These are phyloP conservation scores for Lachnellula occidentalis DNA, from an alignment of 2,329 filamentous ascomycete species.

Conservation along the genomic window DNA sequence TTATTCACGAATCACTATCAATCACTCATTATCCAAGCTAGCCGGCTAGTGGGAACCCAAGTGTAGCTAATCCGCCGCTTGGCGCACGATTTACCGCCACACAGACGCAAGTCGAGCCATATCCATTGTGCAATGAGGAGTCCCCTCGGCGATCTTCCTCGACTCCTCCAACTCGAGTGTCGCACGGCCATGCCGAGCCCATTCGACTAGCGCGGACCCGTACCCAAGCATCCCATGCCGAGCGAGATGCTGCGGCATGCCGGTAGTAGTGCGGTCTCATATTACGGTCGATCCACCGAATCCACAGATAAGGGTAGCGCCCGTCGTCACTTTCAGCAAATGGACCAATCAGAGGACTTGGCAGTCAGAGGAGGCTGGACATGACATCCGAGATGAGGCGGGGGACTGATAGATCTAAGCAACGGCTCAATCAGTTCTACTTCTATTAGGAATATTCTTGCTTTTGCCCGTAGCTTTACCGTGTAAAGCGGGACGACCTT, in stretches of 20 bases:
- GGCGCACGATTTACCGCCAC: conserved; percentile 1
- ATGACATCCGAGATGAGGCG: too few species aligned
- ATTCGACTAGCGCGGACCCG: neutral
- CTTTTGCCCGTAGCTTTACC: too few species aligned
- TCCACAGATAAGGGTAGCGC: conserved; percentile 22
- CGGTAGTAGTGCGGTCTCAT: conserved; percentile 8
- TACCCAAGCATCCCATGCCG: too few species aligned
- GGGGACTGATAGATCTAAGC: too few species aligned
- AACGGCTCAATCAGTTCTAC: too few species aligned
- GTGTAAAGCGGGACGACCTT: too few species aligned
- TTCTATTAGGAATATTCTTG: too few species aligned
- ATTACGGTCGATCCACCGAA: conserved; percentile 4
- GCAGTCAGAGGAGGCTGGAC: neutral
- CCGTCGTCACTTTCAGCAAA: conserved; percentile 4
- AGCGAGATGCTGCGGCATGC: too few species aligned
- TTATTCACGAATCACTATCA: neutral
- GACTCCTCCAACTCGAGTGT: too few species aligned
- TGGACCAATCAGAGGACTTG: conserved; percentile 3
- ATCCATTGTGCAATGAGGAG: too few species aligned
- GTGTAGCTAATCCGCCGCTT: neutral
- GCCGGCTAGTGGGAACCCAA: conserved; percentile 2
- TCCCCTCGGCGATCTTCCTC: too few species aligned
- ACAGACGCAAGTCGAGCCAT: neutral
- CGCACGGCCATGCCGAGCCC: conserved; percentile 9
- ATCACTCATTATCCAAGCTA: neutral